Evolutionary conservation across 306 rosid genomes (phyloP), one percentile per base, ranked within the genome.

Genomic region (Vigna unguiculata): DNA sequence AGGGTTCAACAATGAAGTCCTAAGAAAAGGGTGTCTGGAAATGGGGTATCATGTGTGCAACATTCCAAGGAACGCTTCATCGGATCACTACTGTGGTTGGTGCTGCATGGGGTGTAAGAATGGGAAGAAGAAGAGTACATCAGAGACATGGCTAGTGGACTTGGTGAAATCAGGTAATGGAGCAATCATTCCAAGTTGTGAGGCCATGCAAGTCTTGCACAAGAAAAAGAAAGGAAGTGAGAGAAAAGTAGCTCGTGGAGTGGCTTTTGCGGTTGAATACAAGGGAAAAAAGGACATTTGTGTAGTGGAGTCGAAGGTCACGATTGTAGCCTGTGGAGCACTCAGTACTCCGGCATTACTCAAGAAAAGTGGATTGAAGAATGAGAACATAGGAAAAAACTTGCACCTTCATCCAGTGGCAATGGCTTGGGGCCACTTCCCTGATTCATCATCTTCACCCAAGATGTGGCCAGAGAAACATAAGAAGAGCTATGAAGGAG

Each of bases 381-480:
- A 93, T 36, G 53, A 61, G 7, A 86, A 88, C 78, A 89, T 93
- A 65, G 98, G 98, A 9, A 87, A 61, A 69, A 12, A 90, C 83
- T 80, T 90, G 86, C 96, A 86, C 76, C 90, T 91, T 72, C 98
- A 93, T 76, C 96, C 96, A 2, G 93, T 88, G 43, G 13, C 86
- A 69, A 90, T 93, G 98, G 91, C 93, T 8, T 93, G 96, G 94
- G 98, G 98, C 7, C 69, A 87, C 77, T 93, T 93, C 76, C 98
- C 96, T 11, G 91, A 90, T 21, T 28, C 85, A 61, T 46, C 81
- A 61, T 46, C 81, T 36, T 75, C 77, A n/a, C 28, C 77, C 15
- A 47, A 80, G 3, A 15, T 30, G 7, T 84, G 93, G 93, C 91
- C 90, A 10, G 88, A 87, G 81, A 28, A 64, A 71, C 81, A 84